phyloP scores from a whole-genome alignment of 371 early-diverging fungal species.

The Mucor circinelloides region DNA sequence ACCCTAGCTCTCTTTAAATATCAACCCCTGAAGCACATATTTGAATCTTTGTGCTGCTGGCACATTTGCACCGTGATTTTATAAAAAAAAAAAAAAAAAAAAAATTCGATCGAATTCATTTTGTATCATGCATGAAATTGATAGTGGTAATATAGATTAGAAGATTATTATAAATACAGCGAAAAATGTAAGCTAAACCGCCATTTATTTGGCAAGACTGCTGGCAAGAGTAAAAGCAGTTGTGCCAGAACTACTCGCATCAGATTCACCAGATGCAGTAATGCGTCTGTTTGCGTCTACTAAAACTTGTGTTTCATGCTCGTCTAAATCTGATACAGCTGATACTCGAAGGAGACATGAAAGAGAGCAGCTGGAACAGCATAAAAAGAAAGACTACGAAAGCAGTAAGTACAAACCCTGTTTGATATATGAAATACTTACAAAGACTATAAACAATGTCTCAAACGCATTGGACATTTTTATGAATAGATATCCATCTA shows the following conservation, averaged over 20 bases:
- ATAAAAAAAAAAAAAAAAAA: not conserved
- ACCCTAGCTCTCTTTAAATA: not conserved
- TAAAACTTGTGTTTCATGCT: conserved; percentile 24
- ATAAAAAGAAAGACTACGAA: conserved; percentile 55
- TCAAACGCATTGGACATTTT: conserved; percentile 70
- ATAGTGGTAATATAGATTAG: not conserved
- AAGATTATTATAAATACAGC: not conserved
- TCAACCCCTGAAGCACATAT: not conserved
- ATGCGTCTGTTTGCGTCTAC: conserved; percentile 32
- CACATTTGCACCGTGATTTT: not conserved
- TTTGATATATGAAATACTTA: conserved; percentile 20
- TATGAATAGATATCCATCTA: conserved; percentile 57
- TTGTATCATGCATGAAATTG: not conserved
- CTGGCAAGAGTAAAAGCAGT: not conserved
- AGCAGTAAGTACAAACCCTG: not conserved
- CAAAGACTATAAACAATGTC: conserved; percentile 79
- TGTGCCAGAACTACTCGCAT: not conserved
- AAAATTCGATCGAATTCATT: not conserved
- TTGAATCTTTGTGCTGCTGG: not conserved
- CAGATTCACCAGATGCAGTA: conserved; percentile 27
- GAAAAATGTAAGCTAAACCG: not conserved
- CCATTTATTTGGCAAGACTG: not conserved
- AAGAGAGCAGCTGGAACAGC: conserved; percentile 76
- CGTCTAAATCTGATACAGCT: conserved; percentile 33
- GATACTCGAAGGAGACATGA: conserved; percentile 59